These are phyloP conservation scores for Botrytis byssoidea DNA, from an alignment of 2,329 filamentous ascomycete genomes.

Conservation along the genomic window DNA sequence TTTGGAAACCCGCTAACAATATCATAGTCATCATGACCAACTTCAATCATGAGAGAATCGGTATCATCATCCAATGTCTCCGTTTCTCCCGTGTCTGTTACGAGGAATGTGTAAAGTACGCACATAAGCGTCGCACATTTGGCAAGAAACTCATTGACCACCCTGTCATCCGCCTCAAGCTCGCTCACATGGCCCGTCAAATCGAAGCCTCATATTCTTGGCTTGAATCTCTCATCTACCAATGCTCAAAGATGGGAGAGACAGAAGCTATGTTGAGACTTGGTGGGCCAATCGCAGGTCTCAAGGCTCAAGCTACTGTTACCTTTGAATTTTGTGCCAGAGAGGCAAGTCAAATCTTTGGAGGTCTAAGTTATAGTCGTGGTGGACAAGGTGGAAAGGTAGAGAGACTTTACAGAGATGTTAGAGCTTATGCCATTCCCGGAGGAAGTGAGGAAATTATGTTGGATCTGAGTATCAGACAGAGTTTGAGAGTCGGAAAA, in stretches of 20 bases:
- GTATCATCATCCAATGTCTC: slow-evolving; percentile 95
- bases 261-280: slow-evolving; percentile 95
- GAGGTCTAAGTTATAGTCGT: slow-evolving; percentile 85
- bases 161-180: slow-evolving; percentile 94
- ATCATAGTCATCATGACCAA: slow-evolving; percentile 90
- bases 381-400: slow-evolving; percentile 95
- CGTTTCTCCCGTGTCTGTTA: slow-evolving; percentile 96
- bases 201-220: slow-evolving; percentile 97
- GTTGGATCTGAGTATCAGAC: slow-evolving; percentile 92
- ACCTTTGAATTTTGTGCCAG: slow-evolving; percentile 98
- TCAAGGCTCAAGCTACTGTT: slow-evolving; percentile 91
- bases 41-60: slow-evolving; percentile 99
- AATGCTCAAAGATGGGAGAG: slow-evolving; percentile 90
- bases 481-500: slow-evolving; percentile 85
- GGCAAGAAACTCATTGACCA: slow-evolving; percentile 96
- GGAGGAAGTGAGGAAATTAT: slow-evolving; percentile 98
- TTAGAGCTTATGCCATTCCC: slow-evolving; percentile 92
- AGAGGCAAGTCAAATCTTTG: slow-evolving; percentile 96
- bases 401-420: slow-evolving; percentile 91
- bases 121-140: slow-evolving; percentile 94
- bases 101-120: slow-evolving; percentile 95
- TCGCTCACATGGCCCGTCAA: slow-evolving; percentile 96
- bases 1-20: slow-evolving; percentile 21
- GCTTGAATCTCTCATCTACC: slow-evolving; percentile 93
- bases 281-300: slow-evolving; percentile 85